A percentile compares a stretch with the other conserved stretches of the same genome.
These are phyloP conservation scores for Fistulifera pelliculosa DNA, from an alignment of 108 stramenopile species.

Conservation along the genomic window DNA sequence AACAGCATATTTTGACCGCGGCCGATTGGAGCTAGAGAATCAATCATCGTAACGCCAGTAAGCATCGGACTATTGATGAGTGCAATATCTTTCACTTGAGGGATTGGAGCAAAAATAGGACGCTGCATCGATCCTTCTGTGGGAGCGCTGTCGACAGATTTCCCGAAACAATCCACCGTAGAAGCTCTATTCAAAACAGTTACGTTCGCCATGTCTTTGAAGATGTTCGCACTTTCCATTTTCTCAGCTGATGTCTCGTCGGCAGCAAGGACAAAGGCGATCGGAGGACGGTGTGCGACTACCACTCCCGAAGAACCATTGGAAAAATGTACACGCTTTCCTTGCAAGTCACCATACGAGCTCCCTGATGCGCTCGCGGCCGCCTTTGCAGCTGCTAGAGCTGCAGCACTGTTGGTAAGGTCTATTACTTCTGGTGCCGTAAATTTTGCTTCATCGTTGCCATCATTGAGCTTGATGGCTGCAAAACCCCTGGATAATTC, in stretches of 20 bases:
- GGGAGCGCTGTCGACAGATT: background rate
- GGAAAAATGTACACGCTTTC: conserved; percentile 42
- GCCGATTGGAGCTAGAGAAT: conserved; percentile 80
- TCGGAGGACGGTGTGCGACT: conserved; percentile 70
- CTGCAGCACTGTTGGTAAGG: background rate
- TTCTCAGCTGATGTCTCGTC: conserved; percentile 1
- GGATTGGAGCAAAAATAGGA: conserved; percentile 74
- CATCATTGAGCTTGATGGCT: background rate
- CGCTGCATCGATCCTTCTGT: conserved; percentile 10
- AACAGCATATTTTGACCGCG: conserved; percentile 87
- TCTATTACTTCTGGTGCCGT: background rate
- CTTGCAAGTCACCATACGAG: conserved; percentile 48
- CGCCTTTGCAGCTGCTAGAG: background rate
- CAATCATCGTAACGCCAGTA: conserved; percentile 78
- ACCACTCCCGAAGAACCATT: conserved; percentile 44
- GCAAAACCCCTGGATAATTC: conserved; percentile 7
- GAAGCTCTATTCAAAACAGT: conserved; percentile 29
- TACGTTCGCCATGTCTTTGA: conserved; percentile 25
- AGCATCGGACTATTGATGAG: conserved; percentile 77
- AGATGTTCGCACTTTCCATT: conserved; percentile 10
- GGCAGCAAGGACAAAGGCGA: conserved; percentile 58
- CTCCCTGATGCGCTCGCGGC: conserved; percentile 13
- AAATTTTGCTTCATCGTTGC: background rate
- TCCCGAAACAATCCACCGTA: background rate
- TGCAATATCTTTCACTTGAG: conserved; percentile 74